phyloP scores from a whole-genome alignment of 2,329 filamentous ascomycete genomes.

The Sporothrix euskadiensis region DNA sequence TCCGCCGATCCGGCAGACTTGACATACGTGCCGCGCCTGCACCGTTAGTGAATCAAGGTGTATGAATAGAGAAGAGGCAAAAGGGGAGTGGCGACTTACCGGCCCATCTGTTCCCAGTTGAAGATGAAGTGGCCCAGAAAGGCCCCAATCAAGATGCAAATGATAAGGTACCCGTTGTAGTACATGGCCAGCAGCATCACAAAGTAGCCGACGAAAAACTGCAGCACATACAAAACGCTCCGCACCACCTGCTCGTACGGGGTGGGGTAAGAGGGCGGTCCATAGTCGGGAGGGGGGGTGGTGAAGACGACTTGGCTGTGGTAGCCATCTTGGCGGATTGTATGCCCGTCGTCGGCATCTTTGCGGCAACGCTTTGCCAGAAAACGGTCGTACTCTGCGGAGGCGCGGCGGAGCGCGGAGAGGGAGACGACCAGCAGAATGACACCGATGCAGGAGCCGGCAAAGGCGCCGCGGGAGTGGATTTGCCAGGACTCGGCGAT shows the following conservation, averaged over 20 bases:
- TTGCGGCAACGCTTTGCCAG: conserved; percentile 55
- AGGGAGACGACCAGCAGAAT: conserved; percentile 71
- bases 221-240: conserved; percentile 66
- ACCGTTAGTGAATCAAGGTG: background rate
- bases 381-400: conserved; percentile 71
- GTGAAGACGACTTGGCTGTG: background rate
- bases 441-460: conserved; percentile 76
- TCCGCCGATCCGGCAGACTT: background rate
- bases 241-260: conserved; percentile 66
- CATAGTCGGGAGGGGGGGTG: too few species aligned
- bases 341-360: too few species aligned
- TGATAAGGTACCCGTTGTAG: conserved; percentile 73
- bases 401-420: conserved; percentile 68
- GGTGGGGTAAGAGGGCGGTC: conserved; percentile 53
- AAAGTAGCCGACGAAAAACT: conserved; percentile 76
- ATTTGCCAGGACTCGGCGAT: conserved; percentile 70
- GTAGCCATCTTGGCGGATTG: too few species aligned
- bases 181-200: conserved; percentile 71
- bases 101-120: conserved; percentile 61
- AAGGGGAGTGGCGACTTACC: conserved; percentile 28
- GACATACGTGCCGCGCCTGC: background rate
- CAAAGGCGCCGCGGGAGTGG: conserved; percentile 69
- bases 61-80: background rate
- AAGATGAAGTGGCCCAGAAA: conserved; percentile 73
- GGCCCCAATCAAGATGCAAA: conserved; percentile 76